Base-by-base conservation (phyloP, 805 yeast species). In the Nakazawaea laoshanensis region DNA sequence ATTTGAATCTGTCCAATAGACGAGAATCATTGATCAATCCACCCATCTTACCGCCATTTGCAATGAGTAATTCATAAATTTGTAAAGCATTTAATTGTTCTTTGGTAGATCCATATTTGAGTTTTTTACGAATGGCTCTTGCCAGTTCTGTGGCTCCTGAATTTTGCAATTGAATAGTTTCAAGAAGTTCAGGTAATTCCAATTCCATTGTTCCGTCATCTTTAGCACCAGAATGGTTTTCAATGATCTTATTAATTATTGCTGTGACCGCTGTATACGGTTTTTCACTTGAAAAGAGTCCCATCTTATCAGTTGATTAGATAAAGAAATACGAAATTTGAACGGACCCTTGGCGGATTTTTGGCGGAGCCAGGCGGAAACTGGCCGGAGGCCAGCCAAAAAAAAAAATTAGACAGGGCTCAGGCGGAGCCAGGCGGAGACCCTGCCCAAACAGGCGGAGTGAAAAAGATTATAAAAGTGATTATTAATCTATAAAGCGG, bases 71-170 rank as follows among this genome's bases (percentile, higher is more conserved):
- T 44, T 81, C 83, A 24, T 77, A 53, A 9, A 80, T 36, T 31
- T 51, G 47, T 40, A 87, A 53, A 0, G 94, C 82, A 29, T 83
- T 70, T 33, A 69, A 45, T 51, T 84, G 94, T 42, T 79, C 80
- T 13, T 60, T 55, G 4, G 56, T 50, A 2, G 65, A 48, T n/a
- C 96, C 97, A 49, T 89, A 82, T 57, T 94, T 92, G 49, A 92
- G 59, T 47, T 77, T 76, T 63, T 92, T 92, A 32, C 98, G 69
- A 15, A 92, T 59, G 1, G 95, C 94, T 27, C 97, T 65, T 0
- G 96, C 96, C 2, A 94, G 89, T 52, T 92, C 99, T 21, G 64
- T 54, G 31, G 77, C 62, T 5, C 77, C 67, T 1, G 53, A 50
- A 11, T 35, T 41, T 34, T 63, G 61, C 18, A 61, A 43, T 30